Percentiles rank a stretch among this genome's conserved stretches.
phyloP scores from a whole-genome alignment of 148 eudicot species.

The Heliosperma pusillum region DNA sequence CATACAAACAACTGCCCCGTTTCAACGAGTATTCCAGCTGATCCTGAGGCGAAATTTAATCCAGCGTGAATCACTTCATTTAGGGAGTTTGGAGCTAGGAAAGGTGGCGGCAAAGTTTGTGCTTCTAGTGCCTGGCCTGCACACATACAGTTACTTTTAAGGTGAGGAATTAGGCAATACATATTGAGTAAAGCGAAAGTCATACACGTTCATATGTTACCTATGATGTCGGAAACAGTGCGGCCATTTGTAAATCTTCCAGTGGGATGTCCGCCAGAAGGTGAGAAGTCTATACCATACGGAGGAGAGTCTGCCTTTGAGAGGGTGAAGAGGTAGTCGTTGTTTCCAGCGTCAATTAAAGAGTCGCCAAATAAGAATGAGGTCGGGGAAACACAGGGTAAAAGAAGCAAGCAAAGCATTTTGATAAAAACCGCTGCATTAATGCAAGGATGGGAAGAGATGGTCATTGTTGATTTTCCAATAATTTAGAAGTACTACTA shows the following conservation, averaged over 20 bases:
- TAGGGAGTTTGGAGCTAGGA: constrained; percentile 40
- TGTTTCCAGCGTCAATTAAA: constrained; percentile 59
- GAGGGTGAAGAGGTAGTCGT: constrained; percentile 53
- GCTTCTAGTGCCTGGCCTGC: constrained; percentile 58
- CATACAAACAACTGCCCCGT: constrained; percentile 55
- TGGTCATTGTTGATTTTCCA: constrained; percentile 8
- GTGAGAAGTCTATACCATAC: constrained; percentile 56
- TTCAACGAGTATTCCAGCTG: constrained; percentile 55
- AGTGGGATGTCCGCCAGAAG: constrained; percentile 54
- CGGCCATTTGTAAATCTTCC: constrained; percentile 74
- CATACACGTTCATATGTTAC: constrained; percentile 21
- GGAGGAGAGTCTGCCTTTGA: constrained; percentile 64
- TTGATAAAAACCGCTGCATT: not conserved
- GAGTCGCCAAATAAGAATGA: constrained; percentile 62
- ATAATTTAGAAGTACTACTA: too few species aligned
- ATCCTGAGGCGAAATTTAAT: constrained; percentile 64
- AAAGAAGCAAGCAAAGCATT: constrained; percentile 4
- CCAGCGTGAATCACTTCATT: constrained; percentile 33
- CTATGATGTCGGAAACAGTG: constrained; percentile 54
- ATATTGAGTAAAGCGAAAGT: not conserved
- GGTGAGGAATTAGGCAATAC: not conserved
- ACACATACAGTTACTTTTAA: not conserved
- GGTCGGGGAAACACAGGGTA: constrained; percentile 29
- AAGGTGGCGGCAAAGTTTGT: constrained; percentile 48
- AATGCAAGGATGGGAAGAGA: constrained; percentile 2